Evolutionary conservation across 129 eudicot genomes (phyloP).

Genomic region (Daucus carota): DH1_v3.0 NC_030384.2:35688001-35688500

Average conservation of each 20-base stretch:
- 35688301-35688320: conserved; percentile 36
- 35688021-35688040: conserved; percentile 66
- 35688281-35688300: conserved; percentile 88
- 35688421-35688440: conserved; percentile 39
- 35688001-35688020: conserved; percentile 54
- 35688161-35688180: conserved; percentile 81
- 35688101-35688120: conserved; percentile 62
- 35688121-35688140: conserved; percentile 59
- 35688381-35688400: conserved; percentile 76
- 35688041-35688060: conserved; percentile 74
- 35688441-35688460: conserved; percentile 46
- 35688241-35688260: conserved; percentile 82
- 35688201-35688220: conserved; percentile 65
- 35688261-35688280: conserved; percentile 88
- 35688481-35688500: conserved; percentile 89
- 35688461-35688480: conserved; percentile 84
- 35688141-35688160: conserved; percentile 74
- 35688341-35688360: not conserved
- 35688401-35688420: conserved; percentile 43
- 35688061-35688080: conserved; percentile 79
- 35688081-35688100: conserved; percentile 65
- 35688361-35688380: conserved; percentile 1
- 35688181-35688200: conserved; percentile 83
- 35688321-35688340: not conserved
- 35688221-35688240: conserved; percentile 64